Percentiles rank a stretch among this genome's conserved stretches.
These are phyloP conservation scores for Artemisia tridentata DNA, from an alignment of 129 eudicot genomes.

Conservation along the genomic window DNA sequence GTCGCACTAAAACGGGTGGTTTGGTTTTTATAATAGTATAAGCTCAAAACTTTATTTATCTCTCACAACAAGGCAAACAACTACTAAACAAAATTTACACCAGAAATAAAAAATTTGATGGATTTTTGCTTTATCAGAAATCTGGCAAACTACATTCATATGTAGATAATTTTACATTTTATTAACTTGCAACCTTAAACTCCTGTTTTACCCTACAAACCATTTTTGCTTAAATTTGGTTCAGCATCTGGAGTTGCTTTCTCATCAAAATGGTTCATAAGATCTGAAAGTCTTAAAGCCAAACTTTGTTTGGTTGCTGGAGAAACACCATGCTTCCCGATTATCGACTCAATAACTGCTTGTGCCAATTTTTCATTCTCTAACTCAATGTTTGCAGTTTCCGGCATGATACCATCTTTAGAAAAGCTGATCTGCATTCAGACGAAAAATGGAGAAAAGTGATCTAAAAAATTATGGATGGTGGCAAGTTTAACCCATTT, in stretches of 20 bases:
- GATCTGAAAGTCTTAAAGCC: slow-evolving; percentile 59
- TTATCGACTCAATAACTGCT: slow-evolving; percentile 77
- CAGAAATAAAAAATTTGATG: neutral
- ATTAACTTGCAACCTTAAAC: neutral
- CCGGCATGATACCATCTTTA: slow-evolving; percentile 55
- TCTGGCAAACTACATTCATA: neutral
- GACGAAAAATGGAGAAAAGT: neutral
- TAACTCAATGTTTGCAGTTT: slow-evolving; percentile 45
- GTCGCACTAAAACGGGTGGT: too few relatives aligned
- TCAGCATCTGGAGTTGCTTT: slow-evolving; percentile 6
- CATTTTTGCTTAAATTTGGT: neutral
- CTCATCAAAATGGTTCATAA: slow-evolving; percentile 37
- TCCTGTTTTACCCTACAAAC: neutral
- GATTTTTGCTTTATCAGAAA: neutral
- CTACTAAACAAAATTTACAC: too few relatives aligned
- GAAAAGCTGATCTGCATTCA: slow-evolving; percentile 67
- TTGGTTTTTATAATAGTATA: too few relatives aligned
- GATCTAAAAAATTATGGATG: neutral
- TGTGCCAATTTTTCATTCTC: slow-evolving; percentile 54
- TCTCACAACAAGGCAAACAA: too few relatives aligned
- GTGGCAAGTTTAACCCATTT: slow-evolving; percentile 2
- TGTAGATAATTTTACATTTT: neutral
- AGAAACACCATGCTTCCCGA: slow-evolving; percentile 88
- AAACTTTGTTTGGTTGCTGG: slow-evolving; percentile 77
- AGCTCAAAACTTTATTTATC: too few relatives aligned